Percentiles rank a stretch among this genome's conserved stretches.
These are phyloP conservation scores for Teratosphaeria nubilosa DNA, from an alignment of 2,329 filamentous ascomycete genomes.

Conservation along the genomic window DNA sequence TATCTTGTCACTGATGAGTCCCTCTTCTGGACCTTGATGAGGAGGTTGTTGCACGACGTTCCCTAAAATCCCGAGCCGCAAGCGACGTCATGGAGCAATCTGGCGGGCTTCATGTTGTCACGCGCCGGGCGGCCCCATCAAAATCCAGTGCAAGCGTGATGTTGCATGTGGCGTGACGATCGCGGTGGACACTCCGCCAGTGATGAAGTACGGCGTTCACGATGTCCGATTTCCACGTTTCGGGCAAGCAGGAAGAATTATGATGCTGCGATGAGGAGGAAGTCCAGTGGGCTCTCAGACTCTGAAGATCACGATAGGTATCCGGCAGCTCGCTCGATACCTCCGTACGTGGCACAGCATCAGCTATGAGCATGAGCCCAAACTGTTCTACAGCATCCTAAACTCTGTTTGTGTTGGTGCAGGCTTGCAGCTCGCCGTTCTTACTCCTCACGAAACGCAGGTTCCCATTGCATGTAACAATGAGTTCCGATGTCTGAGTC, in stretches of 20 bases:
- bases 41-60: neutral
- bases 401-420: too few relatives aligned
- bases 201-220: neutral
- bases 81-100: too few relatives aligned
- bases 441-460: too few relatives aligned
- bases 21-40: too few relatives aligned
- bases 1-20: too few relatives aligned
- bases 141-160: neutral
- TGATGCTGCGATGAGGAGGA: too few relatives aligned
- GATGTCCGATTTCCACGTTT: neutral
- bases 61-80: neutral
- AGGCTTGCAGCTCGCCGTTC: too few relatives aligned
- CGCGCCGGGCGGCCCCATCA: neutral
- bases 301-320: neutral
- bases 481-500: neutral
- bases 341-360: neutral
- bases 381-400: too few relatives aligned
- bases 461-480: too few relatives aligned
- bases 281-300: neutral
- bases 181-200: neutral
- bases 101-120: too few relatives aligned
- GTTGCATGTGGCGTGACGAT: neutral
- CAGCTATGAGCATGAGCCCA: too few relatives aligned
- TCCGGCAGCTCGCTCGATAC: neutral
- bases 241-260: too few relatives aligned